phyloP scores from a whole-genome alignment of 192 early-diverging fungal genomes.

The Helicostylum pulchrum region DNA sequence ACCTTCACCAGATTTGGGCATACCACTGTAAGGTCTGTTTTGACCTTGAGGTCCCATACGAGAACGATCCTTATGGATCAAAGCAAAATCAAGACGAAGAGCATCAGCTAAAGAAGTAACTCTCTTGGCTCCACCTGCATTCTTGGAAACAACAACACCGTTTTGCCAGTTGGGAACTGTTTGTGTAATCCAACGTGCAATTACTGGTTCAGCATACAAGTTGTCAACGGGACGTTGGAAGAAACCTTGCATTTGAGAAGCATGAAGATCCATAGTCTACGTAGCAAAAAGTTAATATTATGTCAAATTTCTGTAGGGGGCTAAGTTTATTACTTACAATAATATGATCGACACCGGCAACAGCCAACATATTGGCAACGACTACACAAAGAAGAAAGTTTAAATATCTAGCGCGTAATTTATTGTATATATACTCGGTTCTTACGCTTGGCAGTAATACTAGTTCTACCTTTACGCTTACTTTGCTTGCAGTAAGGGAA shows the following conservation, averaged over 20 bases:
- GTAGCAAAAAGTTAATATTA: background rate
- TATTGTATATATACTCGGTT: too few relatives aligned
- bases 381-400: slow-evolving; percentile 35
- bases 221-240: slow-evolving; percentile 93
- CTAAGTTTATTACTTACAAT: slow-evolving; percentile 39
- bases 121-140: slow-evolving; percentile 96
- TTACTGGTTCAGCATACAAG: slow-evolving; percentile 88
- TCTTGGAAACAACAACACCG: slow-evolving; percentile 91
- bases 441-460: slow-evolving; percentile 84
- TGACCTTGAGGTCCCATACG: slow-evolving; percentile 35
- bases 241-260: slow-evolving; percentile 86
- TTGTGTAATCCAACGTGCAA: slow-evolving; percentile 86
- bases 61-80: slow-evolving; percentile 88
- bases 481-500: slow-evolving; percentile 95
- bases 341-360: slow-evolving; percentile 82
- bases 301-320: too few relatives aligned
- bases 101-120: slow-evolving; percentile 91
- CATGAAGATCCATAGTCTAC: slow-evolving; percentile 95
- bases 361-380: slow-evolving; percentile 96
- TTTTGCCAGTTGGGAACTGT: slow-evolving; percentile 85
- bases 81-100: slow-evolving; percentile 88
- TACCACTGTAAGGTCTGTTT: slow-evolving; percentile 31
- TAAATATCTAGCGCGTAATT: background rate
- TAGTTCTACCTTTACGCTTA: slow-evolving; percentile 93
- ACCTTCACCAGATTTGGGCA: slow-evolving; percentile 17